These are phyloP conservation scores for Amoeboaphelidium protococcarum DNA, from an alignment of 371 early-diverging fungal species.

Conservation along the genomic window DNA sequence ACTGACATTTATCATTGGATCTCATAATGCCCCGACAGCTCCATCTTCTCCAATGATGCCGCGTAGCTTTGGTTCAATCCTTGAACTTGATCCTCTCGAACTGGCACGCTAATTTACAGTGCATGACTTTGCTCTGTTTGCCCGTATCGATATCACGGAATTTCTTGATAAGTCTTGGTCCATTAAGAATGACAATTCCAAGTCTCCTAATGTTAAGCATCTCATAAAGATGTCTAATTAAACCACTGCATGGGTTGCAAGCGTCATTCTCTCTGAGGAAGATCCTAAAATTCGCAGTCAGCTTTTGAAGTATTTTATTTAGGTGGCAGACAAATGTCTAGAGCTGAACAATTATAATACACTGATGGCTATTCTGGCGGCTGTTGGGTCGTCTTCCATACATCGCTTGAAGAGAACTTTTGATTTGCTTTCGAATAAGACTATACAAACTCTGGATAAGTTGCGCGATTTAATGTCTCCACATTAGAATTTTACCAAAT, in stretches of 20 bases:
- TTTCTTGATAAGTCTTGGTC: slow-evolving; percentile 72
- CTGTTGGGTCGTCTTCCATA: slow-evolving; percentile 59
- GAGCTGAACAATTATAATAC: slow-evolving; percentile 71
- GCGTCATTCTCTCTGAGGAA: slow-evolving; percentile 41
- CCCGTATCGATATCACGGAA: slow-evolving; percentile 53
- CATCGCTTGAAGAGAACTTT: slow-evolving; percentile 67
- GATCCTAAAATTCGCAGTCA: slow-evolving; percentile 45
- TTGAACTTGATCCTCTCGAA: slow-evolving; percentile 72
- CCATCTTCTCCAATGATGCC: slow-evolving; percentile 10
- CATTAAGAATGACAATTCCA: slow-evolving; percentile 25
- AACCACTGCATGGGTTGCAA: slow-evolving; percentile 67
- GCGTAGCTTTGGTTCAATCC: slow-evolving; percentile 20
- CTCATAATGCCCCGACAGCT: slow-evolving; percentile 4
- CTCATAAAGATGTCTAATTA: slow-evolving; percentile 39
- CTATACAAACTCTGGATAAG: slow-evolving; percentile 6
- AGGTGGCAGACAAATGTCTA: slow-evolving; percentile 48
- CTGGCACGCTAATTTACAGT: slow-evolving; percentile 76
- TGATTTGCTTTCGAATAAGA: slow-evolving; percentile 20
- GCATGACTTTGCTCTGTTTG: slow-evolving; percentile 47
- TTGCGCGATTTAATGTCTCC: slow-evolving; percentile 2
- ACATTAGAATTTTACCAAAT: slow-evolving; percentile 37
- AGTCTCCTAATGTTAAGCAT: slow-evolving; percentile 30
- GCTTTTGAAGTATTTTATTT: slow-evolving; percentile 51
- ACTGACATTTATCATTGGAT: slow-evolving; percentile 3
- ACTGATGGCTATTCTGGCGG: slow-evolving; percentile 65